Evolutionary conservation across 2,329 filamentous ascomycete genomes (phyloP).

Genomic region (Paracoccidioides lutzii): DNA sequence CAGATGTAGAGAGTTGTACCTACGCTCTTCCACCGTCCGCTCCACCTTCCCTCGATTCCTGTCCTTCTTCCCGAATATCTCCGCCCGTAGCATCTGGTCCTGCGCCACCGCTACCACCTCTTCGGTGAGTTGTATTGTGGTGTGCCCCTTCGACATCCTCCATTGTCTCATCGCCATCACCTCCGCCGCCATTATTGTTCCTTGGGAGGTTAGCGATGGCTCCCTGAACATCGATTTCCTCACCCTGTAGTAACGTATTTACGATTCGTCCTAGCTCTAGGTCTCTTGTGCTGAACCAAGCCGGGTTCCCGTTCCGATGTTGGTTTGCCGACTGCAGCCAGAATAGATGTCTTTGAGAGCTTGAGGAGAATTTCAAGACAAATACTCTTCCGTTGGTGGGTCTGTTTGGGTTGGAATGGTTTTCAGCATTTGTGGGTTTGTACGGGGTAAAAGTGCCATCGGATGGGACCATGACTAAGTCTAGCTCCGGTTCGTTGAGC

Average conservation of each 20-base stretch:
- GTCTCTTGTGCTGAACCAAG: constrained; percentile 75
- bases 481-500: constrained; percentile 62
- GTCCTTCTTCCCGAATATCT: constrained; percentile 81
- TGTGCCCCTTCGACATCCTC: constrained; percentile 57
- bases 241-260: constrained; percentile 70
- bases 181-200: constrained; percentile 35
- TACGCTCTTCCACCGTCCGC: constrained; percentile 99
- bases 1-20: constrained; percentile 46
- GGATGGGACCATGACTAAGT: constrained; percentile 84
- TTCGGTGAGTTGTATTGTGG: constrained; percentile 44
- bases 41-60: constrained; percentile 78
- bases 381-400: constrained; percentile 77
- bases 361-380: constrained; percentile 84
- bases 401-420: constrained; percentile 48
- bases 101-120: constrained; percentile 61
- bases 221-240: constrained; percentile 65
- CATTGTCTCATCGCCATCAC: constrained; percentile 64
- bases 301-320: constrained; percentile 53
- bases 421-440: constrained; percentile 45
- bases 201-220: constrained; percentile 56
- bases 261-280: constrained; percentile 80
- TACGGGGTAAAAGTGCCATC: constrained; percentile 84
- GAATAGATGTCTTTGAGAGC: constrained; percentile 82
- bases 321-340: constrained; percentile 92
- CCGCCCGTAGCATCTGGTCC: constrained; percentile 79